A percentile compares a stretch with the other conserved stretches of the same genome.
These are phyloP conservation scores for Tilletia setariae DNA, from an alignment of 1,284 basidiomycete species.

Conservation along the genomic window DNA sequence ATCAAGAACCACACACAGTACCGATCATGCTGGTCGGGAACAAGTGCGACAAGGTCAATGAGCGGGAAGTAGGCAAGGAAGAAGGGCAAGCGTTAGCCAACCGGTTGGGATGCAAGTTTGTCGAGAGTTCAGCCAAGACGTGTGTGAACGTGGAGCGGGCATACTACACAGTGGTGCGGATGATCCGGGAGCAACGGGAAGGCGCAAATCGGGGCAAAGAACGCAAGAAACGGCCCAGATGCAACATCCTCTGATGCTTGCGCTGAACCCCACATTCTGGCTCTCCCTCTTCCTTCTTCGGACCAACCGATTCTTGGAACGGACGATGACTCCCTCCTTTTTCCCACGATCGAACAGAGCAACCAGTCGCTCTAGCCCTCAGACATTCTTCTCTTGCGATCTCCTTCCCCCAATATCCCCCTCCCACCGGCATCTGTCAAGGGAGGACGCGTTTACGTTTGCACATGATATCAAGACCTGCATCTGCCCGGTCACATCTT, in stretches of 20 bases:
- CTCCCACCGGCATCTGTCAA: no score
- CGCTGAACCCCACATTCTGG: no score
- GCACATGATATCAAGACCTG: no score
- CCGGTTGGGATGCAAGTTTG: slow-evolving; percentile 54
- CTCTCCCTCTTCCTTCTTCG: no score
- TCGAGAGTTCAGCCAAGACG: slow-evolving; percentile 56
- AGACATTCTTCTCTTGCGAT: no score
- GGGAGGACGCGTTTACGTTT: no score
- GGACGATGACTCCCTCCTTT: no score
- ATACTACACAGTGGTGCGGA: slow-evolving; percentile 53
- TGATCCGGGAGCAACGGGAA: slow-evolving; percentile 49
- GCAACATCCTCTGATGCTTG: slow-evolving; percentile 52
- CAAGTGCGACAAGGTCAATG: slow-evolving; percentile 75
- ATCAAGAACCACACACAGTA: slow-evolving; percentile 53
- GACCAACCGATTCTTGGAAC: no score
- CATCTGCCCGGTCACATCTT: no score
- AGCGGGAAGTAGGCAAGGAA: slow-evolving; percentile 67
- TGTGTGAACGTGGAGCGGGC: slow-evolving; percentile 55
- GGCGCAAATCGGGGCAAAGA: slow-evolving; percentile 34
- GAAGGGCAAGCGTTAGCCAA: slow-evolving; percentile 53
- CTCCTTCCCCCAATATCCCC: no score
- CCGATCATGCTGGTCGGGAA: slow-evolving; percentile 85
- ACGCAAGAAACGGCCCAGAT: slow-evolving; percentile 50
- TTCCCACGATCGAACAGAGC: no score
- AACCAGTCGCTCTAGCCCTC: no score